Conservation (phyloP, 345 rosid genomes). For the Gossypium australe region DNA sequence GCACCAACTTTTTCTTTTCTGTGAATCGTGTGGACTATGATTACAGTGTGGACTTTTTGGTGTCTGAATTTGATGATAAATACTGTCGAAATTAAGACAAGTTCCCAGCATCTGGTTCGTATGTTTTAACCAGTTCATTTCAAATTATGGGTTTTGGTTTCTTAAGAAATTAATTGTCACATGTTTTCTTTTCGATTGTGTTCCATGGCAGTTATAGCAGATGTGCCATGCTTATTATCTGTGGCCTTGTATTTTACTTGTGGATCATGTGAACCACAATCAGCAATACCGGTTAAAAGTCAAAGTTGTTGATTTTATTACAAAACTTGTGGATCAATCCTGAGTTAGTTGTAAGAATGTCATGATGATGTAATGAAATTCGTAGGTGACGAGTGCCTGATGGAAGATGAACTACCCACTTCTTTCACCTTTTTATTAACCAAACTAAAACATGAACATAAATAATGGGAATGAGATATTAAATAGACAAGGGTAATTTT, state of each 20-base stretch:
- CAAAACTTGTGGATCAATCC: background rate
- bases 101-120: background rate
- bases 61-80: no score
- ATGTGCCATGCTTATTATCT: background rate
- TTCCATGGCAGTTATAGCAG: background rate
- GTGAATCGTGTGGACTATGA: no score
- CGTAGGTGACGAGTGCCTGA: background rate
- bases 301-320: background rate
- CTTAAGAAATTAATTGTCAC: no score
- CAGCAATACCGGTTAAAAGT: background rate
- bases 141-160: background rate
- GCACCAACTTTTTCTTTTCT: no score
- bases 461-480: background rate
- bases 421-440: no score
- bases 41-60: no score
- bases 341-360: background rate
- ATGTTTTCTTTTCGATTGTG: background rate
- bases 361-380: background rate
- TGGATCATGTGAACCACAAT: background rate
- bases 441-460: background rate
- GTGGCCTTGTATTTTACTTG: background rate
- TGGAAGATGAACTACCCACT: background rate
- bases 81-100: no score
- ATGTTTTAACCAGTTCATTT: background rate
- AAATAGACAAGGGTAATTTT: background rate